These are phyloP conservation scores for Austroboletus rostrupii DNA, from an alignment of 1,284 basidiomycete genomes.

Conservation along the genomic window DNA sequence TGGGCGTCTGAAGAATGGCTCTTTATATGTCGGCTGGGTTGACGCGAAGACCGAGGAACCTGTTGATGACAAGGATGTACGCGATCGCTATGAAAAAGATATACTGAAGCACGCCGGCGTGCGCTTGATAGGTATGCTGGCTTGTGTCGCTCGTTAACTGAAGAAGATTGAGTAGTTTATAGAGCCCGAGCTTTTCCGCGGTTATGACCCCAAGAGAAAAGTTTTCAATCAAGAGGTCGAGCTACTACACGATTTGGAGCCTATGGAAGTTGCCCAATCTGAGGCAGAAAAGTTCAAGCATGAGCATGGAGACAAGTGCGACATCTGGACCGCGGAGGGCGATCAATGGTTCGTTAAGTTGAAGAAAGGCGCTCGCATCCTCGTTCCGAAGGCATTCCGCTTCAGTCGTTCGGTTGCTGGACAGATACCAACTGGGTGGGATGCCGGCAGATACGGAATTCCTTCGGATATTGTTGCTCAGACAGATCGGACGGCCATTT, in stretches of 20 bases:
- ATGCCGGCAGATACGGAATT: conserved; percentile 93
- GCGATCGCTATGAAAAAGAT: conserved; percentile 91
- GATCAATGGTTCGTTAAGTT: conserved; percentile 97
- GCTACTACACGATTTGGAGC: conserved; percentile 94
- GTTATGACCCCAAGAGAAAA: conserved; percentile 97
- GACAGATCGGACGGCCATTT: conserved; percentile 91
- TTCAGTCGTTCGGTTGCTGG: conserved; percentile 95
- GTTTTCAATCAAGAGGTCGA: conserved; percentile 96
- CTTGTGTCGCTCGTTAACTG: neutral
- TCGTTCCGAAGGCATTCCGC: conserved; percentile 92
- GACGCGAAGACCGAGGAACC: conserved; percentile 93
- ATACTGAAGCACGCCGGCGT: conserved; percentile 93
- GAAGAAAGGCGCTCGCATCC: conserved; percentile 95
- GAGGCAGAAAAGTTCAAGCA: conserved; percentile 96
- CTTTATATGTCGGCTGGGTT: conserved; percentile 96
- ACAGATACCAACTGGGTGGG: conserved; percentile 96
- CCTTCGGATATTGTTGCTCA: conserved; percentile 97
- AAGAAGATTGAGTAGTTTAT: conserved; percentile 14
- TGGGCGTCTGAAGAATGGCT: conserved; percentile 89
- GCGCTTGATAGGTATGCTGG: conserved; percentile 78
- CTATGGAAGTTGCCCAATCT: conserved; percentile 86
- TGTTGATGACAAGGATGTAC: conserved; percentile 98
- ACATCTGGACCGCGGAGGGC: conserved; percentile 87
- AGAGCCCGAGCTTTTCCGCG: conserved; percentile 97
- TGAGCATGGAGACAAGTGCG: conserved; percentile 95